Percentiles rank a stretch among this genome's conserved stretches.
Conservation (phyloP, 805 yeast species). For the Candida sphagnicola region DNA sequence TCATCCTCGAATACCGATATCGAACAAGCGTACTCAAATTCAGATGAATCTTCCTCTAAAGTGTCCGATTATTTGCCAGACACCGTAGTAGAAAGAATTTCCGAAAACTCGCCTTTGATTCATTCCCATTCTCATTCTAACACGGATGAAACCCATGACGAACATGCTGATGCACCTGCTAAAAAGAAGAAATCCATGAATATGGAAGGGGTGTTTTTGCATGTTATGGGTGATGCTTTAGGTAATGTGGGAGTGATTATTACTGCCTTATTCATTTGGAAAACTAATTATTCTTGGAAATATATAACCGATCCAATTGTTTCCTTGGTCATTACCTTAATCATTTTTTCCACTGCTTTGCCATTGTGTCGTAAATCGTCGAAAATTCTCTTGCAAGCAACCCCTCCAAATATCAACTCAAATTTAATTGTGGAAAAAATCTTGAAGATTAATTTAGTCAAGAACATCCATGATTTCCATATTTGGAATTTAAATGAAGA, state of each 20-base stretch:
- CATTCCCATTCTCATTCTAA: conserved; percentile 4
- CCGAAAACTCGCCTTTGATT: conserved; percentile 36
- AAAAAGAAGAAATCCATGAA: conserved; percentile 63
- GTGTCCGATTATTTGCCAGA: conserved; percentile 43
- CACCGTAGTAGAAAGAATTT: conserved; percentile 38
- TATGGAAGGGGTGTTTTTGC: conserved; percentile 96
- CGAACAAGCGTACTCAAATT: background rate
- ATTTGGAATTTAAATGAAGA: conserved; percentile 94
- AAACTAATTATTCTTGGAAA: conserved; percentile 85
- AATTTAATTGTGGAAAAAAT: conserved; percentile 70
- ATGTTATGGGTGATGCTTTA: conserved; percentile 92
- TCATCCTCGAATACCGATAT: conserved; percentile 44
- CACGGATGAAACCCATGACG: conserved; percentile 1
- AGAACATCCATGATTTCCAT: conserved; percentile 91
- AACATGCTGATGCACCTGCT: conserved; percentile 11
- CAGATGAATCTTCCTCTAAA: conserved; percentile 11
- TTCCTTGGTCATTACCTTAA: conserved; percentile 79
- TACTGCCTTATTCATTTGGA: conserved; percentile 91
- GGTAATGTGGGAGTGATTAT: conserved; percentile 92
- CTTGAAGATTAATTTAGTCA: conserved; percentile 63
- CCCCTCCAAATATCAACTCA: conserved; percentile 80
- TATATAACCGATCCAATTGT: conserved; percentile 82
- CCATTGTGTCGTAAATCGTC: conserved; percentile 87
- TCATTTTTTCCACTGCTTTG: conserved; percentile 86
- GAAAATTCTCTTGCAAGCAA: conserved; percentile 85